phyloP scores from a whole-genome alignment of 1,284 basidiomycete species.

The Irpex sp. region DNA sequence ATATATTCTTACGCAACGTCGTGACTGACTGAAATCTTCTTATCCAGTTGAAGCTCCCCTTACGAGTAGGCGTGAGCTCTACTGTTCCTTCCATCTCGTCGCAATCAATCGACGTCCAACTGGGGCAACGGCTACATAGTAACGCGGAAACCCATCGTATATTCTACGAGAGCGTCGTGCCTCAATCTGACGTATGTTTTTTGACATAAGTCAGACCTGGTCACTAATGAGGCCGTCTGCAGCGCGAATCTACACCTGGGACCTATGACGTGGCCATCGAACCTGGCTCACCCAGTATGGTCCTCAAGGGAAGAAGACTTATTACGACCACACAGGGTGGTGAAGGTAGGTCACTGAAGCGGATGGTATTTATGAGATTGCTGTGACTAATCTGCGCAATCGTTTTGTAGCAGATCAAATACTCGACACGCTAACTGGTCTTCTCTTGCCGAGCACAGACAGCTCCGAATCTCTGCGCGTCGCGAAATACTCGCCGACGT shows the following conservation, averaged over 20 bases:
- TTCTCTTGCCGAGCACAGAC: constrained; percentile 44
- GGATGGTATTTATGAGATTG: not conserved
- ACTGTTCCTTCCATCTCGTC: not conserved
- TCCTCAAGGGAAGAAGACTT: not conserved
- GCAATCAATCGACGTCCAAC: not conserved
- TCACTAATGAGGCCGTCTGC: not conserved
- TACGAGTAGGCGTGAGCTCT: constrained; percentile 36
- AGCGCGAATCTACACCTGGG: not conserved
- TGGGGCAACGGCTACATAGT: not conserved
- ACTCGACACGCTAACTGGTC: constrained; percentile 36
- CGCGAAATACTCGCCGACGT: constrained; percentile 73
- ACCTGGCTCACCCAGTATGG: not conserved
- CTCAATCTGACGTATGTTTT: not conserved
- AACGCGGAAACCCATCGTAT: not conserved
- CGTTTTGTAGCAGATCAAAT: constrained; percentile 18
- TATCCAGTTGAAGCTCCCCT: constrained; percentile 47
- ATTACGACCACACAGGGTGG: not conserved
- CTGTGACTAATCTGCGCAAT: no score
- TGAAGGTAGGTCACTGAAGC: not conserved
- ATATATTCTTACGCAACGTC: not conserved
- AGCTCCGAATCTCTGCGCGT: constrained; percentile 43
- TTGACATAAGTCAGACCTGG: not conserved
- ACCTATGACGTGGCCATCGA: constrained; percentile 1
- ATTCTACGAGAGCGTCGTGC: not conserved
- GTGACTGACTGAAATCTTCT: constrained; percentile 6